These are phyloP conservation scores for Mycosphaerella sp. DNA, from an alignment of 2,329 filamentous ascomycete species.

Conservation along the genomic window DNA sequence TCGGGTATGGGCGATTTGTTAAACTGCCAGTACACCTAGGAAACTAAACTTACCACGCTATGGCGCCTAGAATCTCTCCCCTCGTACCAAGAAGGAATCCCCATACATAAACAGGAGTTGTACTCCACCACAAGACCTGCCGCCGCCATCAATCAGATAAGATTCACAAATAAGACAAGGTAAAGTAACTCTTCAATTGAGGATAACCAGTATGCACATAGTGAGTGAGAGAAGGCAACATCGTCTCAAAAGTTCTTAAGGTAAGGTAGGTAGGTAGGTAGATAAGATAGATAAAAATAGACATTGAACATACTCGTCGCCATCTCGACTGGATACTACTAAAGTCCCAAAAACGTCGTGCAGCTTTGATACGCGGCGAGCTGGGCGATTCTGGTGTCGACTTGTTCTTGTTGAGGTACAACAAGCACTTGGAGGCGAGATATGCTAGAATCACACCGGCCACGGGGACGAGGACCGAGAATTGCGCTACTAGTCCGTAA, in stretches of 20 bases:
- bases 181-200: neutral
- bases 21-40: too few relatives aligned
- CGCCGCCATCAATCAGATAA: neutral
- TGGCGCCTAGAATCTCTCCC: slow-evolving; percentile 45
- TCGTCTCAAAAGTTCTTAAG: neutral
- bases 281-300: too few relatives aligned
- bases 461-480: slow-evolving; percentile 46
- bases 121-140: slow-evolving; percentile 32
- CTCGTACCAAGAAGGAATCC: slow-evolving; percentile 43
- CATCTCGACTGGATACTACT: slow-evolving; percentile 7
- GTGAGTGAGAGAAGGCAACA: neutral
- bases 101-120: slow-evolving; percentile 20
- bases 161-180: neutral
- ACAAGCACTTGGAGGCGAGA: slow-evolving; percentile 26
- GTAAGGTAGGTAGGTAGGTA: neutral
- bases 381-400: slow-evolving; percentile 27
- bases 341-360: slow-evolving; percentile 11
- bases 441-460: slow-evolving; percentile 36
- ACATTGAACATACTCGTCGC: slow-evolving; percentile 18
- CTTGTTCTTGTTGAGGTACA: too few relatives aligned
- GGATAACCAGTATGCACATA: neutral
- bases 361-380: slow-evolving; percentile 37
- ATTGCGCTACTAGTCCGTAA: slow-evolving; percentile 51
- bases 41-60: slow-evolving; percentile 33
- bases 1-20: too few relatives aligned